These are phyloP conservation scores for Gnaphalium uliginosum DNA, from an alignment of 129 eudicot genomes.

Conservation along the genomic window DNA sequence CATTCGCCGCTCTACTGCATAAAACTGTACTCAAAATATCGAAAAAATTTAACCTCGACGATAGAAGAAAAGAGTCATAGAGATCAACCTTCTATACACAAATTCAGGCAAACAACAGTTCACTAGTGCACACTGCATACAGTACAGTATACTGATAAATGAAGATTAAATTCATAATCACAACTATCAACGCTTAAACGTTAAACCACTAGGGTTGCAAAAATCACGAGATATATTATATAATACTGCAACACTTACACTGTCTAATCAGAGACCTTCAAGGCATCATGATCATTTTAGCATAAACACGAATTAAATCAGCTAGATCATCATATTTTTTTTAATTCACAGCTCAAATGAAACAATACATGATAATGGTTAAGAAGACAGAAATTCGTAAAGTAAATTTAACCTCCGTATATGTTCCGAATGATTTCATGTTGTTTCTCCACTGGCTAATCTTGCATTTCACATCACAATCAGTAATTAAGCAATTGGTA, in stretches of 20 bases:
- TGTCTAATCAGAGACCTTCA: neutral
- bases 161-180: neutral
- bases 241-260: neutral
- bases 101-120: conserved; percentile 16
- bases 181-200: conserved; percentile 5
- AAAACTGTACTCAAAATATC: conserved; percentile 50
- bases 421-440: conserved; percentile 79
- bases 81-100: conserved; percentile 9
- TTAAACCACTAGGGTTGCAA: conserved; percentile 23
- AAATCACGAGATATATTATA: neutral
- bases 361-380: neutral
- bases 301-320: conserved; percentile 18
- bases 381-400: conserved; percentile 1
- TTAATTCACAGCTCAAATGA: conserved; percentile 13
- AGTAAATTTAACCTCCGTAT: conserved; percentile 47
- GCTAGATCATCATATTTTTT: conserved; percentile 2
- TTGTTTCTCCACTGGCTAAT: conserved; percentile 88
- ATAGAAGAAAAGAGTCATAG: conserved; percentile 5
- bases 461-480: conserved; percentile 22
- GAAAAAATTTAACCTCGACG: conserved; percentile 10
- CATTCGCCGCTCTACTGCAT: conserved; percentile 75
- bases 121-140: neutral
- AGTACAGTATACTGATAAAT: neutral
- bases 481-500: conserved; percentile 15
- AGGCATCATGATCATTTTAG: conserved; percentile 6